Evolutionary conservation across 352 stramenopile genomes (phyloP), one percentile per base, ranked within the genome.

Genomic region (Elongisporangium undulatum): DNA sequence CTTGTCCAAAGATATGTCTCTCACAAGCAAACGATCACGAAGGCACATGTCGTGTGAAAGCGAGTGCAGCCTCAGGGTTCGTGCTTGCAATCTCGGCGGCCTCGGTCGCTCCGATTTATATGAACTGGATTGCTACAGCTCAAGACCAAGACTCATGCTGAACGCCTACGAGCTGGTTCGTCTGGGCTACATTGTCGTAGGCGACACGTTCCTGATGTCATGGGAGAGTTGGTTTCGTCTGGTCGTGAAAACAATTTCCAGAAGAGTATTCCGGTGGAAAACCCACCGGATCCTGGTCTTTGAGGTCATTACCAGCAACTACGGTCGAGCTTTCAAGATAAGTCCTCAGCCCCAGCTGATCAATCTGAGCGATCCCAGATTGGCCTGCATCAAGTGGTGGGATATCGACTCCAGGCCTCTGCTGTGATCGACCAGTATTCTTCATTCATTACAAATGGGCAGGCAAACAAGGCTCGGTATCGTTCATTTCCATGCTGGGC

Each of bases 1-100:
- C 1, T 55, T 83, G 2, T 67, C 60, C 23, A 53, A 45, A 3
- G 29, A 41, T 15, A 41, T 41, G 29, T 41, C 29, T 41, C 13
- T 41, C 5, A 41, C 8, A 9, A 41, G 29, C 29, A 41, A 41
- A 41, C 29, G 29, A 15, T 41, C 29, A 62, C 20, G 2, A 34
- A 55, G 17, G 51, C 62, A 1, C 56, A 61, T 39, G 52, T 61
- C 2, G 53, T 68, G 29, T 15, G 29, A 15, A 41, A 15, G 29
- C n/a, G 69, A 77, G 50, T 53, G 57, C 12, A 53, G 61, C 17
- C 66, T 77, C 15, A 67, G 53, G 3, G 58, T 69, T 23, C 61
- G 61, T 24, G 66, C 67, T 19, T 63, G 61, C 51, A 72, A 72
- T 39, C 45, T 68, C 0, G 60, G 63, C 24, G 69, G 67, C 1